Evolutionary conservation across 192 early-diverging fungal genomes (phyloP).

Genomic region (Linnemannia zychae): DNA sequence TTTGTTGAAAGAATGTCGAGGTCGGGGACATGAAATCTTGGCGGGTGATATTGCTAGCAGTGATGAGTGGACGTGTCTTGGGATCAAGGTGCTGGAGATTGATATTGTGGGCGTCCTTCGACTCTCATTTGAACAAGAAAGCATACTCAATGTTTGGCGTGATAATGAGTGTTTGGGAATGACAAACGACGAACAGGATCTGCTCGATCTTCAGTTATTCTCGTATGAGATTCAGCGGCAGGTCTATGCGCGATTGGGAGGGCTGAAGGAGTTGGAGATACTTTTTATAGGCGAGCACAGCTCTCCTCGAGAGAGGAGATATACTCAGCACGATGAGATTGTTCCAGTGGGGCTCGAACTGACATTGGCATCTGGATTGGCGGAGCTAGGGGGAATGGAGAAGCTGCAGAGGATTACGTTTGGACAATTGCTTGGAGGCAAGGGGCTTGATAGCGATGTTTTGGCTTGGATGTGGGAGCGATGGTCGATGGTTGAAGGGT

Average conservation of each 20-base stretch:
- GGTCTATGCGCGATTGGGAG: not conserved
- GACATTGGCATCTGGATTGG: not conserved
- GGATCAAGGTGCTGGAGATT: not conserved
- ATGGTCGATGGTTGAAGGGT: not conserved
- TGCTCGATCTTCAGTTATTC: not conserved
- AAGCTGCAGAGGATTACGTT: not conserved
- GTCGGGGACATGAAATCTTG: not conserved
- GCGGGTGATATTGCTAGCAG: not conserved
- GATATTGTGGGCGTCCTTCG: not conserved
- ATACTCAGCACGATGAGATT: not conserved
- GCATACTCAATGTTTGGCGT: not conserved
- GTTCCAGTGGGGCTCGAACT: not conserved
- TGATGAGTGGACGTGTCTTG: not conserved
- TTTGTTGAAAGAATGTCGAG: not conserved
- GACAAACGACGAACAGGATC: not conserved
- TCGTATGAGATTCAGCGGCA: not conserved
- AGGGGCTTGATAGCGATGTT: not conserved
- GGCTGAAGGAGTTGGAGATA: not conserved
- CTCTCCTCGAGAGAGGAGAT: not conserved
- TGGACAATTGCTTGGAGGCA: not conserved
- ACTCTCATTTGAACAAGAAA: not conserved
- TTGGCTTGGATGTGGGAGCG: not conserved
- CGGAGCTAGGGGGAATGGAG: not conserved
- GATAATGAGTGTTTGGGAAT: not conserved
- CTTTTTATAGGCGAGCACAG: not conserved